Base-by-base conservation (phyloP, 805 yeast species). In the Zygosaccharomyces bailii region DNA sequence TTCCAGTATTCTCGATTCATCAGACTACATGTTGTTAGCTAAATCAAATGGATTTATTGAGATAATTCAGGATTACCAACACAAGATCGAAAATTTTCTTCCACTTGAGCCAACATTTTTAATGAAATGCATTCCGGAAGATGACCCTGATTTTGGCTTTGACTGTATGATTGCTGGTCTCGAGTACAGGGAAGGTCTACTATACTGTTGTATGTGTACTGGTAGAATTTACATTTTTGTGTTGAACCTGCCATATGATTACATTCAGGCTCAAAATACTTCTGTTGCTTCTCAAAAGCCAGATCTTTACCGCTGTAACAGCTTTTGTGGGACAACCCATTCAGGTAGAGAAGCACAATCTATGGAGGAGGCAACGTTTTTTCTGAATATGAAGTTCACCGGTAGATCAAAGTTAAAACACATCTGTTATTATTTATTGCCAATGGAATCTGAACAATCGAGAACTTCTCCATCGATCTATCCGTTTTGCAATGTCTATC, bases 1-100 rank as follows among this genome's bases (percentile, higher is more conserved):
- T 25, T 21, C 27, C 5, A 32, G 42, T 11, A 21, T 38, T 4
- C 25, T 48, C 33, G 60, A 60, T 36, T 35, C 45, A 19, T 56
- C 59, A 10, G 66, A 62, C 43, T 61, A 57, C 45, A 41, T 62
- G 52, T 24, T 62, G 10, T 30, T 61, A n/a, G 61, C 56, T 0
- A 60, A 55, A 42, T 53, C 57, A 9, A 56, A 55, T 49, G 65
- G 67, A 4, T 42, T 55, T 16, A 55, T 62, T 14, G 65, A 60
- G 38, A 46, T 62, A n/a, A 45, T 59, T 3, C 44, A 42, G 25
- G 60, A 61, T 44, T 59, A 51, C 34, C 48, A 50, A 20, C 51
- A 46, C 23, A 55, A 55, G 39, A 6, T 54, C 4, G 29, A 40
- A 6, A 42, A 48, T 19, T 37, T 35, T 1, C 4, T 44, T 3